phyloP scores from a whole-genome alignment of 2,329 filamentous ascomycete genomes.

The Arthrobotrys sinensis region DNA sequence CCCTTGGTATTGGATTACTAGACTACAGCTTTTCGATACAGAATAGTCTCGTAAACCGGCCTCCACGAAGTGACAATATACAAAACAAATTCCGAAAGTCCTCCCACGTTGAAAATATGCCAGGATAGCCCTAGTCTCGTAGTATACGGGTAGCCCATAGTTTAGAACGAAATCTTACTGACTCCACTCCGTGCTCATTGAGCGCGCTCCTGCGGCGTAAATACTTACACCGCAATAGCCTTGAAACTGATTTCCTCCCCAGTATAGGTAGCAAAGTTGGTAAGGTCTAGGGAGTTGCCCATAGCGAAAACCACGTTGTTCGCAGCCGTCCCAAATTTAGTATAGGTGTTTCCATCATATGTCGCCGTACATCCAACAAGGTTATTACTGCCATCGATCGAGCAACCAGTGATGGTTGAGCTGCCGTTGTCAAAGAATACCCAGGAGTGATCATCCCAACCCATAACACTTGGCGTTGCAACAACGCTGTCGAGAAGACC shows the following conservation, averaged over 20 bases:
- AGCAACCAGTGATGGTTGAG: background rate
- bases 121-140: too few species aligned
- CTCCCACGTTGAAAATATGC: too few species aligned
- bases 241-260: background rate
- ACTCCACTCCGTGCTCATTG: too few species aligned
- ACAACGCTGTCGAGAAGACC: background rate
- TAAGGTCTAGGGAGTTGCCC: background rate
- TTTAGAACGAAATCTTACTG: too few species aligned
- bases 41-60: too few species aligned
- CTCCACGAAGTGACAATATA: too few species aligned
- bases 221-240: background rate
- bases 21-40: too few species aligned
- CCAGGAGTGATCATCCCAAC: background rate
- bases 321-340: background rate
- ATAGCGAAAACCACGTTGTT: background rate
- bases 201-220: too few species aligned
- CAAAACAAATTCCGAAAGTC: too few species aligned
- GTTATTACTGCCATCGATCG: background rate
- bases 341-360: background rate
- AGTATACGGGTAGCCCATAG: too few species aligned
- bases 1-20: too few species aligned
- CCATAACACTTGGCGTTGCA: background rate
- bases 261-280: background rate
- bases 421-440: background rate
- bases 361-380: background rate